phyloP scores from a whole-genome alignment of 2,329 filamentous ascomycete species.

The Aspergillus hortae region DNA sequence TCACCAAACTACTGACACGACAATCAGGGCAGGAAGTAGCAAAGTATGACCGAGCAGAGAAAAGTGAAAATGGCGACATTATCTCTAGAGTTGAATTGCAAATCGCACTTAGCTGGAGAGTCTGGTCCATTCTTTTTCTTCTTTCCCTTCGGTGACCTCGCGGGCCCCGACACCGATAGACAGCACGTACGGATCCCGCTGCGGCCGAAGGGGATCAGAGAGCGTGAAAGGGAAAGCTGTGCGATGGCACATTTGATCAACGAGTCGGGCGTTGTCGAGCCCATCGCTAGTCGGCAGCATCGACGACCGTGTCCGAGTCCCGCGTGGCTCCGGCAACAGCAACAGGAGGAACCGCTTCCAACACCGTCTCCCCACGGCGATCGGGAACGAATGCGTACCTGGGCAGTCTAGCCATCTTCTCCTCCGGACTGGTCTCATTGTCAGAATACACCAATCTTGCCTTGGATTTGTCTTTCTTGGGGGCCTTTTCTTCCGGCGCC shows the following conservation, averaged over 20 bases:
- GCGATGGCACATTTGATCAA: background rate
- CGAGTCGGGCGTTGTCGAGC: conserved; percentile 3
- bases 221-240: background rate
- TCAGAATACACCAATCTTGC: conserved; percentile 77
- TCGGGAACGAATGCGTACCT: conserved; percentile 67
- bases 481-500: conserved; percentile 57
- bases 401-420: conserved; percentile 76
- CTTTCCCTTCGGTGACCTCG: conserved; percentile 1
- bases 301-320: conserved; percentile 33
- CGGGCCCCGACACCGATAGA: conserved; percentile 1
- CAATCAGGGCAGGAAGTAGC: conserved; percentile 30
- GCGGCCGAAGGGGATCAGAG: background rate
- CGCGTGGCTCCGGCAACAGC: conserved; percentile 31
- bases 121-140: conserved; percentile 16
- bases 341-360: conserved; percentile 32
- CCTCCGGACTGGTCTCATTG: conserved; percentile 76
- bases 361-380: conserved; percentile 34
- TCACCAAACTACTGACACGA: conserved; percentile 31
- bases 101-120: conserved; percentile 38
- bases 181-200: background rate
- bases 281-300: conserved; percentile 26
- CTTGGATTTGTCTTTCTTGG: conserved; percentile 65
- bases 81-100: conserved; percentile 29
- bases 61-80: conserved; percentile 18
- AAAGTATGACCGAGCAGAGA: conserved; percentile 17